phyloP scores from a whole-genome alignment of 176 grass and related monocot species.

The Oryza rufipogon region DNA sequence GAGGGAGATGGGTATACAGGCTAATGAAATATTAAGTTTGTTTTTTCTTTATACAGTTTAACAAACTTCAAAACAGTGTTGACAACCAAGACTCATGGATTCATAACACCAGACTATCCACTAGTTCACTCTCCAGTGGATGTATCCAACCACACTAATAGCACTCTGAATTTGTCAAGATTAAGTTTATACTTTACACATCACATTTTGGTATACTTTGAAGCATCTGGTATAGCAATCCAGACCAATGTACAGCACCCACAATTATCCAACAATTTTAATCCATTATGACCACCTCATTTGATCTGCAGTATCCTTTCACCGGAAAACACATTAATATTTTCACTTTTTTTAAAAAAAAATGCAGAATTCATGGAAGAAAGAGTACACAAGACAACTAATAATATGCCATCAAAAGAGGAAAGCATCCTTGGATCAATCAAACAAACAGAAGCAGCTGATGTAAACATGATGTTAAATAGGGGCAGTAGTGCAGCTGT shows the following conservation, averaged over 20 bases:
- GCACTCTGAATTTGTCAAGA: neutral
- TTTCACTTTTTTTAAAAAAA: neutral
- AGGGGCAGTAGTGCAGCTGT: neutral
- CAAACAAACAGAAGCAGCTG: neutral
- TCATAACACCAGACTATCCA: neutral
- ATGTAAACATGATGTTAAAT: neutral
- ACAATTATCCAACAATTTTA: neutral
- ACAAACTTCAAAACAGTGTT: neutral
- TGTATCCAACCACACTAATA: neutral
- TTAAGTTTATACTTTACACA: slow-evolving; percentile 16
- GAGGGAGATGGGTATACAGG: neutral
- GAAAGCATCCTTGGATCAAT: neutral
- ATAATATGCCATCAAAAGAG: neutral
- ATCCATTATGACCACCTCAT: neutral
- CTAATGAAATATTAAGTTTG: neutral
- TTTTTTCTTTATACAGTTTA: neutral
- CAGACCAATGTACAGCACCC: neutral
- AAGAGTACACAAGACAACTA: too few species aligned
- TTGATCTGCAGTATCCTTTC: neutral
- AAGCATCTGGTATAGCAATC: neutral
- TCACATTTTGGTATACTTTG: slow-evolving; percentile 3
- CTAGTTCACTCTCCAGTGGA: neutral
- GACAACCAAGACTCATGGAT: neutral
- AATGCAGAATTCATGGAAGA: slow-evolving; percentile 6
- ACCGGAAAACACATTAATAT: neutral